Evolutionary conservation across 116 monocot genomes (phyloP), one percentile per base, ranked within the genome.

Genomic region (Zostera marina): DNA sequence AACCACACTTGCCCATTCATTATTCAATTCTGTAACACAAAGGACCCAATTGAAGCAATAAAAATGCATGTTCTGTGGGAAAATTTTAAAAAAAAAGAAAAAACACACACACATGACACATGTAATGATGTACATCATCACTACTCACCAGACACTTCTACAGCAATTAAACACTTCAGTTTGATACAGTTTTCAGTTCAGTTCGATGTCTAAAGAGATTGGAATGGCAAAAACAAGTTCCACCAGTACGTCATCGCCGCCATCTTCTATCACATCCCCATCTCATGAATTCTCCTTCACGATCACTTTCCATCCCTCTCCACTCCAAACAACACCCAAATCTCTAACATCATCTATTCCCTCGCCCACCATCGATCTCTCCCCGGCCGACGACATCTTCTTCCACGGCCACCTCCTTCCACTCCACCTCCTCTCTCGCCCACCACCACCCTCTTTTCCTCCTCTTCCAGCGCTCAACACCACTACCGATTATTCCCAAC

Each of bases 321-420:
- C 63, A 5, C 63, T 39, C 19, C 25, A 10, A n/a, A 53, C 53
- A 40, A n/a, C 23, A 9, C 54, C 65, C 54, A 42, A 44, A 21
- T 5, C 21, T 11, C 42, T 44, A 41, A 11, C 11, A 42, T 20
- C 46, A 19, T 46, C 56, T 21, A 41, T 25, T 4, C 58, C 42
- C 15, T 48, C 46, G 7, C 44, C 24, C 9, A 52, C 42, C 22
- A 54, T 66, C 26, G 67, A 72, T 59, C 47, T 78, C 12, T 51
- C 72, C 21, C 78, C 75, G 9, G 75, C 79, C 49, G 79, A 79
- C 52, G 77, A 75, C 48, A 67, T 79, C 60, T 74, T 79, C 79
- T 74, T 69, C 62, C 76, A 73, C 47, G 87, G 78, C 51, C 87
- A 76, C 61, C 82, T 79, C 59, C 72, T 77, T 13, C 85, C 77